A percentile compares a stretch with the other conserved stretches of the same genome.
Conservation (phyloP, 768 basidiomycete species). For the Boletus vermiculosoides region DNA sequence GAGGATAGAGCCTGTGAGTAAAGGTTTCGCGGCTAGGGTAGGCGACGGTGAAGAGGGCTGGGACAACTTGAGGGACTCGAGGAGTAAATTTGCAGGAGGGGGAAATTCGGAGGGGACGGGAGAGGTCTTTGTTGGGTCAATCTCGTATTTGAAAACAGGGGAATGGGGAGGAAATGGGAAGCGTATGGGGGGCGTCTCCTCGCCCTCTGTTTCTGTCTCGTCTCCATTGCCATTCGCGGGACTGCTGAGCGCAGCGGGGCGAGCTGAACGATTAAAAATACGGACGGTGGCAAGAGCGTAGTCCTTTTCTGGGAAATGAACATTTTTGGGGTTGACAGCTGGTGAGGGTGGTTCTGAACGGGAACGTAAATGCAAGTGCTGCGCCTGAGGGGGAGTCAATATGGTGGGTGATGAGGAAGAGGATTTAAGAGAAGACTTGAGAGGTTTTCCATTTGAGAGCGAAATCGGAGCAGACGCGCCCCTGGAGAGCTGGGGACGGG, state of each 20-base stretch:
- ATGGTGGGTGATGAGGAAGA: constrained; percentile 24
- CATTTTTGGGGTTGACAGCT: constrained; percentile 62
- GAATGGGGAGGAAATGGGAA: constrained; percentile 30
- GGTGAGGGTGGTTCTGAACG: constrained; percentile 66
- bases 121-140: constrained; percentile 21
- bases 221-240: constrained; percentile 26
- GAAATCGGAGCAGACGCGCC: constrained; percentile 44
- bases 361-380: constrained; percentile 30
- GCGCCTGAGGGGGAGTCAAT: neutral
- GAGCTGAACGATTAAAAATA: constrained; percentile 64
- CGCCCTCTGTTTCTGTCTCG: constrained; percentile 47
- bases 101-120: constrained; percentile 2
- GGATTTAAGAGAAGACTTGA: constrained; percentile 81
- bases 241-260: constrained; percentile 54
- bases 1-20: constrained; percentile 72
- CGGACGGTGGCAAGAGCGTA: constrained; percentile 61
- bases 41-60: constrained; percentile 6
- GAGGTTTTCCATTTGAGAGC: constrained; percentile 76
- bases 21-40: constrained; percentile 12
- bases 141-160: constrained; percentile 19
- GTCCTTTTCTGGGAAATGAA: constrained; percentile 78
- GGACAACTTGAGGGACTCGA: constrained; percentile 39
- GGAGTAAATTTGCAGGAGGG: constrained; percentile 30
- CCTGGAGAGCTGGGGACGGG: constrained; percentile 26
- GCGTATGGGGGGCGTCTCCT: constrained; percentile 10